Conservation (phyloP, 768 basidiomycete species). For the Harrya chromipes region DNA sequence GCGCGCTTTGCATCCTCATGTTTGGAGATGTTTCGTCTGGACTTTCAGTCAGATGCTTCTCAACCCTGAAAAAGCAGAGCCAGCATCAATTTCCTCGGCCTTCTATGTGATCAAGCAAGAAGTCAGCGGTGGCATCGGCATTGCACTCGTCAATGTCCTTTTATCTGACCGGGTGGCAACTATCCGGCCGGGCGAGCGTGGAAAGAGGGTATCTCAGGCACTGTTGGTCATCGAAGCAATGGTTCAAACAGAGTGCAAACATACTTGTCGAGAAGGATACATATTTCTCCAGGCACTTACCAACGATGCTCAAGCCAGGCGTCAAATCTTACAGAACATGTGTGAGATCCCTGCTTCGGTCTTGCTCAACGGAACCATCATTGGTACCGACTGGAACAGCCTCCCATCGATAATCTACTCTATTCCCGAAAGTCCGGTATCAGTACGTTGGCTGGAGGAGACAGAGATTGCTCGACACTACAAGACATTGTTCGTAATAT, state of each 20-base stretch:
- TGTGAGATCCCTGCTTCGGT: constrained; percentile 28
- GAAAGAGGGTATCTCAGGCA: constrained; percentile 31
- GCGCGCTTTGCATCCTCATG: constrained; percentile 38
- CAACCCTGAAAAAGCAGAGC: constrained; percentile 14
- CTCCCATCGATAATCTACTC: constrained; percentile 29
- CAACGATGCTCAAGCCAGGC: constrained; percentile 16
- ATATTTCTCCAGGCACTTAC: constrained; percentile 37
- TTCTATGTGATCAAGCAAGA: constrained; percentile 48
- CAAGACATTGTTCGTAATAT: constrained; percentile 37
- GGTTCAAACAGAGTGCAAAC: constrained; percentile 25
- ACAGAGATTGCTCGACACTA: constrained; percentile 39
- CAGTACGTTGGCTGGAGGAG: constrained; percentile 36
- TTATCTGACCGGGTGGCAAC: constrained; percentile 21
- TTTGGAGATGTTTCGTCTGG: constrained; percentile 60
- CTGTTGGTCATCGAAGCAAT: constrained; percentile 40
- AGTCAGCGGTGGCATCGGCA: constrained; percentile 41
- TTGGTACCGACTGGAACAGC: constrained; percentile 25
- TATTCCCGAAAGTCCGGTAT: constrained; percentile 22
- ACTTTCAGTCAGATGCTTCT: constrained; percentile 43
- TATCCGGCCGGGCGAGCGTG: constrained; percentile 7
- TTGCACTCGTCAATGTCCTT: constrained; percentile 39
- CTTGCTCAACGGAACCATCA: constrained; percentile 47
- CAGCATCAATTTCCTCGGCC: constrained; percentile 32
- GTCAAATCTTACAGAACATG: constrained; percentile 1
- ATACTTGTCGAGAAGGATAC: constrained; percentile 33